Base-by-base conservation (phyloP, 2,329 filamentous ascomycete species). In the Aspergillus transmontanensis region DNA sequence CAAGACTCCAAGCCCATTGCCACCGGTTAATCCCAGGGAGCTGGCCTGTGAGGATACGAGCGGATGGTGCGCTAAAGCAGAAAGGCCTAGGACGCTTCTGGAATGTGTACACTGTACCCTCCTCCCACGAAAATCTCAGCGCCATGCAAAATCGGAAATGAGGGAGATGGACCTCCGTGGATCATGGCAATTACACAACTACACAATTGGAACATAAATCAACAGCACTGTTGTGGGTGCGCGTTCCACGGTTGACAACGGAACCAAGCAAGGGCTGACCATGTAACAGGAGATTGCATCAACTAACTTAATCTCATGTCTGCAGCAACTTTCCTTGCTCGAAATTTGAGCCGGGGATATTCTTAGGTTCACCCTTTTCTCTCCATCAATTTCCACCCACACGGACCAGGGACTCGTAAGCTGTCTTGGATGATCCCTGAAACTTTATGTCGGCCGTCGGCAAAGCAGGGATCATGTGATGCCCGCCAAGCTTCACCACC, bases 141-240 rank as follows among this genome's bases (percentile, higher is more conserved):
- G 16, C 46, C 46, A 50, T 30, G 19, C 28, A 51, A 11, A 19
- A 32, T 51, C 48, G 48, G 28, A 51, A 51, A 51, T 51, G 30
- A 32, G 26, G 16, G 4, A 26, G 14, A 32, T 19, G 6, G 39
- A n/a, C 19, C 7, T 30, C 26, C 41, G 41, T 26, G 50, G 45
- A 11, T 30, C 32, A 19, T 23, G 5, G 34, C 10, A 36, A 36
- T 6, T 36, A 16, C 34, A 45, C 48, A 67, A 67, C 60, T 36
- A 50, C 46, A 50, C 46, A 50, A 28, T 30, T 30, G 14, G 26
- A 26, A 26, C 26, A 51, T 51, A 51, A 51, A 51, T 69, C 67
- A 68, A 68, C 63, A 68, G 45, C 6, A 54, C 50, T 64, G 64
- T 66, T 66, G 45, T 68, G 68, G 68, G 54, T 43, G 28, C 12